phyloP scores from a whole-genome alignment of 2,329 filamentous ascomycete species.

The Calonectria leucothoes region DNA sequence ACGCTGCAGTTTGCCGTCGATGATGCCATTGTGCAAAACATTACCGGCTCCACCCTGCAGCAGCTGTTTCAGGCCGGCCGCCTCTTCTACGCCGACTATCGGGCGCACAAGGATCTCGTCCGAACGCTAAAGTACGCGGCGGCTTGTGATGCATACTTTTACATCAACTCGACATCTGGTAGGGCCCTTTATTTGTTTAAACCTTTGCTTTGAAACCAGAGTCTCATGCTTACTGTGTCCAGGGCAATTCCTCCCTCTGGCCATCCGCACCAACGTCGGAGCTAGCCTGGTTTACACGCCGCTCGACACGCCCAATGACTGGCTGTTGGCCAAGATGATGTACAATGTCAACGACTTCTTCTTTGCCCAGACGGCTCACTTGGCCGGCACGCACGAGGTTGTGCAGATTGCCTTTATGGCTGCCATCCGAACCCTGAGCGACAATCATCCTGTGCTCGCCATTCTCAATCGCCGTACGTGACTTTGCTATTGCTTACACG shows the following conservation, averaged over 20 bases:
- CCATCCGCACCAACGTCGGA: neutral
- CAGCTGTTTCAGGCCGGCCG: neutral
- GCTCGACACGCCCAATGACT: neutral
- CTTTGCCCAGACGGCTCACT: neutral
- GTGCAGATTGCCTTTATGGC: neutral
- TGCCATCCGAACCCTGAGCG: neutral
- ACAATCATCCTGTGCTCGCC: neutral
- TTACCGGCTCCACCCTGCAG: neutral
- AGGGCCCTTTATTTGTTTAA: neutral
- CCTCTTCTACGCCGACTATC: neutral
- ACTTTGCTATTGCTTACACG: neutral
- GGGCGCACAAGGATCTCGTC: neutral
- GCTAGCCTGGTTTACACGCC: neutral
- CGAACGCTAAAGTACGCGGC: neutral
- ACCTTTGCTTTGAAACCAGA: too few species aligned
- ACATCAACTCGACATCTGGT: neutral
- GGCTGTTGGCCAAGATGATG: slow-evolving; percentile 11
- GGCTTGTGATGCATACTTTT: neutral
- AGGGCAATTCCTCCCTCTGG: neutral
- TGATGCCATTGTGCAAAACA: neutral
- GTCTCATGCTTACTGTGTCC: neutral
- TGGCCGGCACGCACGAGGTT: neutral
- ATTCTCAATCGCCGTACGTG: neutral
- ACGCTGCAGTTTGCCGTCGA: neutral
- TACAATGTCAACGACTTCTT: slow-evolving; percentile 11